Evolutionary conservation across 2,329 filamentous ascomycete species (phyloP).

Genomic region (Cercospora nicotianae): DNA sequence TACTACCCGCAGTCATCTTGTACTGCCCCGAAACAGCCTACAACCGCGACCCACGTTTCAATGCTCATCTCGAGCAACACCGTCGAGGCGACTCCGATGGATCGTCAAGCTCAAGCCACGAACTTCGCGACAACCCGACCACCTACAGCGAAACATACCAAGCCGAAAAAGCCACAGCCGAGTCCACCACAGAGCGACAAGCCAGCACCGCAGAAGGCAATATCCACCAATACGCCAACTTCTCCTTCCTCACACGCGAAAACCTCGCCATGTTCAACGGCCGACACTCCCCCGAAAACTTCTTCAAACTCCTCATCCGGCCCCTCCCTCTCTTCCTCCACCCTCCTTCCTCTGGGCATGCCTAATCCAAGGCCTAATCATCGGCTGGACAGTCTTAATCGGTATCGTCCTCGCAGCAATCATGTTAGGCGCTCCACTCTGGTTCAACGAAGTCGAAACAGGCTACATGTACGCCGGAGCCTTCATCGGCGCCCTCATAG

Average conservation of each 20-base stretch:
- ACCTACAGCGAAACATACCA: not conserved
- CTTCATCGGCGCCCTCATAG: constrained; percentile 77
- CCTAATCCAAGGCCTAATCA: constrained; percentile 83
- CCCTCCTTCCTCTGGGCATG: constrained; percentile 77
- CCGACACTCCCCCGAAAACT: constrained; percentile 74
- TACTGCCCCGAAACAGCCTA: constrained; percentile 86
- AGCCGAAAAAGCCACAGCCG: constrained; percentile 1
- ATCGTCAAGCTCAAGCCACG: constrained; percentile 9
- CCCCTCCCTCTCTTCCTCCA: constrained; percentile 82
- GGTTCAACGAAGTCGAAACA: constrained; percentile 75
- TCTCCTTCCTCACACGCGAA: constrained; percentile 27
- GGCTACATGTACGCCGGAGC: constrained; percentile 87
- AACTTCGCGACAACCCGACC: constrained; percentile 12
- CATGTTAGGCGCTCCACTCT: constrained; percentile 77
- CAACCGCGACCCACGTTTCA: constrained; percentile 63
- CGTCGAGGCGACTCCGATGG: constrained; percentile 3
- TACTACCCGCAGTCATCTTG: constrained; percentile 71
- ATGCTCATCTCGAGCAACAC: constrained; percentile 61
- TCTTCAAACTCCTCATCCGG: constrained; percentile 64
- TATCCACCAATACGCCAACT: constrained; percentile 18
- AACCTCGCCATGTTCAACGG: constrained; percentile 66
- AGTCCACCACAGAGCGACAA: not conserved
- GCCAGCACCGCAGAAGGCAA: constrained; percentile 7
- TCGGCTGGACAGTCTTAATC: constrained; percentile 95
- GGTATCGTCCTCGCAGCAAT: constrained; percentile 79